These are phyloP conservation scores for Wickerhamomyces sp. DNA, from an alignment of 1,139 yeast species.

Conservation along the genomic window DNA sequence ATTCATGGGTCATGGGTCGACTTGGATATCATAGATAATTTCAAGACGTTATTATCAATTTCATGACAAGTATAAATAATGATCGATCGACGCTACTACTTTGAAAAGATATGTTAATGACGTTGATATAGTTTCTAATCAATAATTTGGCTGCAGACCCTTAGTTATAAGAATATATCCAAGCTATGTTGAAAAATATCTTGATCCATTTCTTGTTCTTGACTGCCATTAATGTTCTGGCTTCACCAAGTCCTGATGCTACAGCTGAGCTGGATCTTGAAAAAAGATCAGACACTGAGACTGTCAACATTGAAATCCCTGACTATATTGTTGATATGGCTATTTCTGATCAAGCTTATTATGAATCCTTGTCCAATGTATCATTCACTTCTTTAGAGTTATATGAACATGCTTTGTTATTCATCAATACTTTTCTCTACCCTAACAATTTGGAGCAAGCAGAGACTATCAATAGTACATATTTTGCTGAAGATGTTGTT, in stretches of 20 bases:
- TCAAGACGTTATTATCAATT: no score
- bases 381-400: conserved; percentile 2
- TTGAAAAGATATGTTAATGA: neutral
- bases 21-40: no score
- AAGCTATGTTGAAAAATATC: no score
- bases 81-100: neutral
- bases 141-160: neutral
- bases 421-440: conserved; percentile 7
- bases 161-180: neutral
- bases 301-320: neutral
- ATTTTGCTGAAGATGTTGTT: conserved; percentile 15
- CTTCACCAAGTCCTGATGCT: no score
- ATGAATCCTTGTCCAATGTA: neutral
- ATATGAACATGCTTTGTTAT: conserved; percentile 6
- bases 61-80: no score
- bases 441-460: conserved; percentile 12
- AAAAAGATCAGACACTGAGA: no score
- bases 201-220: no score
- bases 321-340: conserved; percentile 1
- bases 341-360: neutral
- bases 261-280: no score
- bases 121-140: neutral
- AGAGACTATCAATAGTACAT: conserved; percentile 16
- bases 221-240: no score
- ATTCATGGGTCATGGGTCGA: no score